These are phyloP conservation scores for Mycena sp. DNA, from an alignment of 1,284 basidiomycete species.

Conservation along the genomic window DNA sequence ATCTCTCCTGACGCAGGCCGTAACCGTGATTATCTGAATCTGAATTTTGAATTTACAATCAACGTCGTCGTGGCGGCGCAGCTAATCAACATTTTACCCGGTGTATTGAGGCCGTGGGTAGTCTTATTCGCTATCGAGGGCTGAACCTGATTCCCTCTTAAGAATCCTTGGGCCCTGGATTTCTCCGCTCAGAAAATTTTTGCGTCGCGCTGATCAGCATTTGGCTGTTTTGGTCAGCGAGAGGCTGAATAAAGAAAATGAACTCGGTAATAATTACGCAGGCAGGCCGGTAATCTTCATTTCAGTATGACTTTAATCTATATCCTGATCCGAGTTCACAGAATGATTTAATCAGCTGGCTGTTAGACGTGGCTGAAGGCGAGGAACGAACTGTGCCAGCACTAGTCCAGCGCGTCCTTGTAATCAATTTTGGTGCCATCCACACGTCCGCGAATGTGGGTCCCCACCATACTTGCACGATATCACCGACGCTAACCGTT, in stretches of 20 bases:
- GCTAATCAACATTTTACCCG: conserved; percentile 41
- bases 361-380: conserved; percentile 40
- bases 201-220: conserved; percentile 36
- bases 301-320: neutral
- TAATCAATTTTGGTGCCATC: conserved; percentile 48
- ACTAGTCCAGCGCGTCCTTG: conserved; percentile 41
- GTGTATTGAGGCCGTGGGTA: conserved; percentile 43
- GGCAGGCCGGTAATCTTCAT: conserved; percentile 44
- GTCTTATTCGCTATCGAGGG: neutral
- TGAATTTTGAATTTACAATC: conserved; percentile 45
- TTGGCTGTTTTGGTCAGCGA: conserved; percentile 51
- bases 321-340: conserved; percentile 19
- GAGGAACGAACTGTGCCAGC: conserved; percentile 36
- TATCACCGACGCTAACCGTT: neutral
- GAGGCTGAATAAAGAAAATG: conserved; percentile 45
- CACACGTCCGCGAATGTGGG: conserved; percentile 44
- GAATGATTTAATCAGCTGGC: conserved; percentile 50
- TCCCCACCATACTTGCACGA: neutral
- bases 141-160: neutral
- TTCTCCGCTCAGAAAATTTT: conserved; percentile 16
- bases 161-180: conserved; percentile 17
- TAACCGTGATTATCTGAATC: conserved; percentile 41
- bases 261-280: conserved; percentile 48
- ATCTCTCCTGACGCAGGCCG: conserved; percentile 37
- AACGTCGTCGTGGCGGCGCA: conserved; percentile 35